Base-by-base conservation (phyloP, 2,329 filamentous ascomycete species). In the Colletotrichum graminicola region DNA sequence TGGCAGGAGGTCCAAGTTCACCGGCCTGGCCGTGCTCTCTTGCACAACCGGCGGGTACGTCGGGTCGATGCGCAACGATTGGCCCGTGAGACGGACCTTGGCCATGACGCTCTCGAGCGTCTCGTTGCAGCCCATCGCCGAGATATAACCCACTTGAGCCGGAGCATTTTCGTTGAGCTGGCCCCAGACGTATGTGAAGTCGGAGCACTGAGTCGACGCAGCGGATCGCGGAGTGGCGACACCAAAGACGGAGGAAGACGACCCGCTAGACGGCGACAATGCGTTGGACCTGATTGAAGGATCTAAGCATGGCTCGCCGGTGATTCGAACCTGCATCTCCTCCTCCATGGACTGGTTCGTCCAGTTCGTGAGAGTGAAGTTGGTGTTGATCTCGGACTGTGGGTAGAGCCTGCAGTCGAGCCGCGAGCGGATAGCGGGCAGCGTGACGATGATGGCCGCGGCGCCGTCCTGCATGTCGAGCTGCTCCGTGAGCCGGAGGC, bases 91-190 rank as follows among this genome's bases (percentile, higher is more conserved):
- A 1, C 73, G 60, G 2, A 76, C 75, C n/a, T 73, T 62, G 2
- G 75, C 71, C 18, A 76, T 74, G 10, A 80, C 74, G 10, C 76
- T 78, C 73, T 81, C 75, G 2, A 80, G 72, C 2, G 78, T 77
- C 74, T 83, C 82, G 74, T 84, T 84, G 73, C 82, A 84, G 26
- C 78, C 77, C 65, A 83, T 66, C 6, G 78, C 80, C 6, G 76
- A 78, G 21, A 81, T 75, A 47, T 74, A 76, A 45, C 73, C 75
- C 14, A 83, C 78, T 1, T 76, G 73, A 55, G 76, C 73, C 32
- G 75, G 72, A 26, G 75, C 73, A 26, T 72, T 75, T 52, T 75
- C 73, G 26, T 77, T 62, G 1, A 82, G 71, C 47, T 76, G 75
- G 41, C 80, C 80, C 80, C 81, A 83, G 51, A 79, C 75, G 60